Conservation (phyloP, 805 yeast species). For the Priceomyces castillae region DNA sequence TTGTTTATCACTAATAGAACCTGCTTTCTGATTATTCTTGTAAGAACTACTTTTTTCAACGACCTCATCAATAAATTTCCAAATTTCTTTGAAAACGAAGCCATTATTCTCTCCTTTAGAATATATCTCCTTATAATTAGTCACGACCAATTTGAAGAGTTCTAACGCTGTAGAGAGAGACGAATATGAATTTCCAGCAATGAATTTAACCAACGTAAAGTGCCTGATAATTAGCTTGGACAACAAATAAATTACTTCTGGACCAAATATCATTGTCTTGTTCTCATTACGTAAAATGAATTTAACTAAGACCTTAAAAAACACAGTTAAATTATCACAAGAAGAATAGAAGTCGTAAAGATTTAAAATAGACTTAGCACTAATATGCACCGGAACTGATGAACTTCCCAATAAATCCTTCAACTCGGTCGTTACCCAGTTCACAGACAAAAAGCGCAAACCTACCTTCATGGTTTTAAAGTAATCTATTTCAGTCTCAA, state of each 20-base stretch:
- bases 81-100: conserved; percentile 31
- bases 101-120: background rate
- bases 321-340: conserved; percentile 42
- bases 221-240: conserved; percentile 30
- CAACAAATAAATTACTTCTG: conserved; percentile 41
- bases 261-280: conserved; percentile 36
- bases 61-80: conserved; percentile 33
- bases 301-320: conserved; percentile 35
- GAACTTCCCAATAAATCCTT: conserved; percentile 34
- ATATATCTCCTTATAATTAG: conserved; percentile 22
- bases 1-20: background rate
- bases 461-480: conserved; percentile 36
- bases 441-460: conserved; percentile 42
- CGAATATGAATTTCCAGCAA: conserved; percentile 27
- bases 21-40: background rate
- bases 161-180: conserved; percentile 31
- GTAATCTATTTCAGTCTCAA: conserved; percentile 10
- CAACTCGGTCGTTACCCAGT: conserved; percentile 46
- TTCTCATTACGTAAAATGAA: conserved; percentile 38
- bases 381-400: conserved; percentile 35
- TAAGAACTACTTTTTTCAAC: conserved; percentile 18
- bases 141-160: conserved; percentile 31
- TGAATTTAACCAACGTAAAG: conserved; percentile 31
- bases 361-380: conserved; percentile 26
- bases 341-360: conserved; percentile 32